Conservation (phyloP, 768 basidiomycete genomes). For the Trametopsis cervina region DNA sequence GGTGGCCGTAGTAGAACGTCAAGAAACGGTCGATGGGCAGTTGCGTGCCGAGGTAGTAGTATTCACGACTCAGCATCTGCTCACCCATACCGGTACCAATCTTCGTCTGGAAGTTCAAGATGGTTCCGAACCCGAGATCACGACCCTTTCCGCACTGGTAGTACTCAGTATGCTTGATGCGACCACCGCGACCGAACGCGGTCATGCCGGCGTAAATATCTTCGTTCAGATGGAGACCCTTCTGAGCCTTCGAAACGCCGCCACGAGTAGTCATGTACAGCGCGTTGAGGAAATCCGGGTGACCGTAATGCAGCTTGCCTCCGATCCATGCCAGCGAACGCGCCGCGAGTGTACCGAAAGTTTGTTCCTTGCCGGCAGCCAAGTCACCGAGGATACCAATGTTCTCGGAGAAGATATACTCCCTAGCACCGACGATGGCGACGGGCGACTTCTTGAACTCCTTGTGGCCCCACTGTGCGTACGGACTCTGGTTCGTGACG, state of each 20-base stretch:
- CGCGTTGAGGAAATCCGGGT: conserved; percentile 98
- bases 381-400: conserved; percentile 98
- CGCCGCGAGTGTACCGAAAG: conserved; percentile 96
- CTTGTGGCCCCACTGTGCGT: conserved; percentile 82
- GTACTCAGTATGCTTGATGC: conserved; percentile 99
- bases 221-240: conserved; percentile 98
- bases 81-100: conserved; percentile 99
- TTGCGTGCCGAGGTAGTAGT: conserved; percentile 98
- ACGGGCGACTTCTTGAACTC: conserved; percentile 87
- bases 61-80: conserved; percentile 98
- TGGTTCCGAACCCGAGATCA: conserved; percentile 98
- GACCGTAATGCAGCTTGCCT: conserved; percentile 97
- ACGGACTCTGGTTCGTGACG: conserved; percentile 83
- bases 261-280: conserved; percentile 98
- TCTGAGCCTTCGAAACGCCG: conserved; percentile 98
- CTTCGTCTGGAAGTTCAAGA: conserved; percentile 99
- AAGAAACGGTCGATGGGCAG: conserved; percentile 97
- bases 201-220: conserved; percentile 99
- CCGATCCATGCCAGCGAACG: conserved; percentile 96
- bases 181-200: conserved; percentile 91
- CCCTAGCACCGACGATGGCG: conserved; percentile 96
- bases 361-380: conserved; percentile 98
- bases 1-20: conserved; percentile 99
- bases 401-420: conserved; percentile 99
- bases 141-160: conserved; percentile 99